A percentile compares a stretch with the other conserved stretches of the same genome.
Evolutionary conservation across 768 basidiomycete genomes (phyloP).

Genomic region (Hemileccinum rubropunctum): DNA sequence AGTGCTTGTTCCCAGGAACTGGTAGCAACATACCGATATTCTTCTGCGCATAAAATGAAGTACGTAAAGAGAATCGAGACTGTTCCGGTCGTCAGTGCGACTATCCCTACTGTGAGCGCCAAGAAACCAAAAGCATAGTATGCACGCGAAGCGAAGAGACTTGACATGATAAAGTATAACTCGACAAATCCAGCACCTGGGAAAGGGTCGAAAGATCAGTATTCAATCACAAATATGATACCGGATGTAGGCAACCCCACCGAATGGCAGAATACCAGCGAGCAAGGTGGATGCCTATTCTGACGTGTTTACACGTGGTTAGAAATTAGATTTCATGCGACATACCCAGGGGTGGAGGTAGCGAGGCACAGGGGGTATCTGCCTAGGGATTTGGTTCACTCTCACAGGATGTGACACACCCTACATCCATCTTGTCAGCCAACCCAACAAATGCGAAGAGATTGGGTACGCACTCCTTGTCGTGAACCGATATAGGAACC

Average conservation of each 20-base stretch:
- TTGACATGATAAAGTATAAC: conserved; percentile 87
- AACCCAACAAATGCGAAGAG: background rate
- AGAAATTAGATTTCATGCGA: conserved; percentile 9
- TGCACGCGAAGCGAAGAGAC: conserved; percentile 85
- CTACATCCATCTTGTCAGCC: conserved; percentile 37
- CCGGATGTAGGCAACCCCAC: conserved; percentile 36
- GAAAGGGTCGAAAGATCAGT: background rate
- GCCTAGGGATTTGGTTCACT: conserved; percentile 92
- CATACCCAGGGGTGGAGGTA: conserved; percentile 81
- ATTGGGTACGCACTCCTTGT: conserved; percentile 64
- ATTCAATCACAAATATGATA: conserved; percentile 4
- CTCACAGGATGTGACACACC: conserved; percentile 77
- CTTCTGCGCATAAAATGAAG: conserved; percentile 91
- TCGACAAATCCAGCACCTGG: conserved; percentile 95
- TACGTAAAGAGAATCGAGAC: conserved; percentile 88
- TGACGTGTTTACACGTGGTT: conserved; percentile 7
- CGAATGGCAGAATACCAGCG: conserved; percentile 92
- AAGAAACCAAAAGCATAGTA: conserved; percentile 98
- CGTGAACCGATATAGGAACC: conserved; percentile 86
- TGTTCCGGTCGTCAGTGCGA: conserved; percentile 85
- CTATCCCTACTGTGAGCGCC: conserved; percentile 80
- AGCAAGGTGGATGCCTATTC: conserved; percentile 66
- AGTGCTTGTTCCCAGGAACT: background rate
- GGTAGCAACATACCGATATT: conserved; percentile 64
- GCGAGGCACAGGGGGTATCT: conserved; percentile 85